phyloP scores from a whole-genome alignment of 1,139 yeast genomes.

The Suhomyces chickasaworum region DNA sequence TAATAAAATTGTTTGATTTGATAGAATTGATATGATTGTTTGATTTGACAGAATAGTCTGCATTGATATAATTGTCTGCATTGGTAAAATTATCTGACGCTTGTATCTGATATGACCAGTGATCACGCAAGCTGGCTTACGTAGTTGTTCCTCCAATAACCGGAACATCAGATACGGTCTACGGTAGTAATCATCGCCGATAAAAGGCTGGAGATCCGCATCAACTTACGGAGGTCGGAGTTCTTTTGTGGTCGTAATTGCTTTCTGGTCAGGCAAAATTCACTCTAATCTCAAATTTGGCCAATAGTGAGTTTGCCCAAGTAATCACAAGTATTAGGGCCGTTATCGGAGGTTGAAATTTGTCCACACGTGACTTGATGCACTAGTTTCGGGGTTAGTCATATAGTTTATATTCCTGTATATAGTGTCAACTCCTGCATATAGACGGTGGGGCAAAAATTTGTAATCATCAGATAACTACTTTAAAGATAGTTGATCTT shows the following conservation, averaged over 20 bases:
- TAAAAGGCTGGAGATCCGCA: background rate
- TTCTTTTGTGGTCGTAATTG: background rate
- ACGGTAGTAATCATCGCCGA: background rate
- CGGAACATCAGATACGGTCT: too few species aligned
- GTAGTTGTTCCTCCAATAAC: too few species aligned
- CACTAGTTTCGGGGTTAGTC: background rate
- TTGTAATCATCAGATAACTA: constrained; percentile 12
- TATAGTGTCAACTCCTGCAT: background rate
- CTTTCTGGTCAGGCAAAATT: background rate
- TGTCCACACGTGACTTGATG: constrained; percentile 7
- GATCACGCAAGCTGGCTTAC: too few species aligned
- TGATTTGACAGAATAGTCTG: too few species aligned
- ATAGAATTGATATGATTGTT: too few species aligned
- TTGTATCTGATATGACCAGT: too few species aligned
- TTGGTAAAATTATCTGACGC: too few species aligned
- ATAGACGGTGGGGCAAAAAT: constrained; percentile 4
- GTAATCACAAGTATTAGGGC: constrained; percentile 1
- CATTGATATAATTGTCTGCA: too few species aligned
- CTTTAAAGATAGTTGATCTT: background rate
- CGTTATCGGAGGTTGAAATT: constrained; percentile 4
- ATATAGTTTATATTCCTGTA: too few species aligned
- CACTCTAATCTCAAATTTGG: background rate
- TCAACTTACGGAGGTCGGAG: too few species aligned
- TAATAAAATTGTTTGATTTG: too few species aligned
- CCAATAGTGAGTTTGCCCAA: background rate